phyloP scores from a whole-genome alignment of 2,329 filamentous ascomycete genomes.

The Botrytis paeoniae region DNA sequence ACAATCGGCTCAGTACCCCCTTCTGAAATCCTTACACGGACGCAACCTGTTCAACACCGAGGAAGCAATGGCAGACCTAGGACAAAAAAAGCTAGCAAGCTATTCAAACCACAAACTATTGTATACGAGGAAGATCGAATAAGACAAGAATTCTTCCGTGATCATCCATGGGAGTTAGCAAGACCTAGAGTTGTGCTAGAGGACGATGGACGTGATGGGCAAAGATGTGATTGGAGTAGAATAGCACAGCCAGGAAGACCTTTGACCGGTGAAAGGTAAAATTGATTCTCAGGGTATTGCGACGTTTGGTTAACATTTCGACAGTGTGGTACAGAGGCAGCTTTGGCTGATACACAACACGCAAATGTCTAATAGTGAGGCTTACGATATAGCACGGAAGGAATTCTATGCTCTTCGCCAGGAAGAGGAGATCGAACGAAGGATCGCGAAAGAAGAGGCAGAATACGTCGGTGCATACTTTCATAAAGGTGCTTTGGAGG shows the following conservation, averaged over 20 bases:
- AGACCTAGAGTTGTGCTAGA: slow-evolving; percentile 83
- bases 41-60: slow-evolving; percentile 49
- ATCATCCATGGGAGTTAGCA: slow-evolving; percentile 97
- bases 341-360: slow-evolving; percentile 73
- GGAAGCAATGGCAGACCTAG: slow-evolving; percentile 37
- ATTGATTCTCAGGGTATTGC: not conserved
- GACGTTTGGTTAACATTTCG: slow-evolving; percentile 15
- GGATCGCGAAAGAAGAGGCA: slow-evolving; percentile 86
- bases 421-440: slow-evolving; percentile 74
- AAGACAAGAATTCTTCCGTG: slow-evolving; percentile 78
- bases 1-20: slow-evolving; percentile 46
- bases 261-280: slow-evolving; percentile 80
- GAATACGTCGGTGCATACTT: slow-evolving; percentile 84
- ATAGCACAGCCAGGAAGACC: slow-evolving; percentile 71
- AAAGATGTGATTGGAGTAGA: slow-evolving; percentile 74
- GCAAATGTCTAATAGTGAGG: slow-evolving; percentile 58
- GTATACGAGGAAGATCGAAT: slow-evolving; percentile 80
- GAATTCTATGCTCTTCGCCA: slow-evolving; percentile 89
- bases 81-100: slow-evolving; percentile 61
- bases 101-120: slow-evolving; percentile 79
- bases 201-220: slow-evolving; percentile 76
- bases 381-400: slow-evolving; percentile 82
- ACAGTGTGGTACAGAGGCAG: slow-evolving; percentile 88
- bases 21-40: slow-evolving; percentile 55
- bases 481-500: slow-evolving; percentile 69